phyloP scores from a whole-genome alignment of 495 filamentous ascomycete genomes.

The Talaromyces nanjingensis region DNA sequence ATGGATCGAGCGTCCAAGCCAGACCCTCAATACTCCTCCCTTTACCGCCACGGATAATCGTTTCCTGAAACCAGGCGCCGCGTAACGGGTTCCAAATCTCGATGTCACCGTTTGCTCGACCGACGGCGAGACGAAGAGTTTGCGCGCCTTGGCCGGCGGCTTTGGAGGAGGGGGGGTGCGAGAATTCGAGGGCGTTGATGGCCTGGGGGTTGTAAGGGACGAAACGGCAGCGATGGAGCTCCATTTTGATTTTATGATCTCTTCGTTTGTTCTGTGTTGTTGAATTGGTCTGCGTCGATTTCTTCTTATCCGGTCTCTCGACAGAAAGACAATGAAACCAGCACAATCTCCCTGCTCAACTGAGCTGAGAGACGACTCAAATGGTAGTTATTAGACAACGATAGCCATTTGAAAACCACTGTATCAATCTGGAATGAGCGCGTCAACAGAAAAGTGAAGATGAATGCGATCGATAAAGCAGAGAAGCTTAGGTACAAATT shows the following conservation, averaged over 20 bases:
- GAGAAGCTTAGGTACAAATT: neutral
- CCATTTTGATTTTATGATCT: constrained; percentile 49
- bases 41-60: constrained; percentile 72
- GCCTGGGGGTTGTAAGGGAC: constrained; percentile 88
- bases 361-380: neutral
- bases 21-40: constrained; percentile 85
- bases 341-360: neutral
- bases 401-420: neutral
- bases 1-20: constrained; percentile 83
- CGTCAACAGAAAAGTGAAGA: neutral
- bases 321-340: neutral
- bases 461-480: neutral
- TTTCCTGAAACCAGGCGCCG: constrained; percentile 87
- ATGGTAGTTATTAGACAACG: neutral
- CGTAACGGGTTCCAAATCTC: constrained; percentile 94
- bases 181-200: constrained; percentile 92
- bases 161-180: constrained; percentile 60
- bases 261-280: neutral
- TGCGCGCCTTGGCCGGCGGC: constrained; percentile 42
- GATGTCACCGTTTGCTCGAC: constrained; percentile 90
- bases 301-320: neutral
- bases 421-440: neutral
- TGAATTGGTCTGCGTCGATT: neutral
- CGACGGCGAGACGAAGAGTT: constrained; percentile 74
- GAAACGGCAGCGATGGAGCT: constrained; percentile 95